Base-by-base conservation (phyloP, 768 basidiomycete genomes). In the Zangia roseola region DNA sequence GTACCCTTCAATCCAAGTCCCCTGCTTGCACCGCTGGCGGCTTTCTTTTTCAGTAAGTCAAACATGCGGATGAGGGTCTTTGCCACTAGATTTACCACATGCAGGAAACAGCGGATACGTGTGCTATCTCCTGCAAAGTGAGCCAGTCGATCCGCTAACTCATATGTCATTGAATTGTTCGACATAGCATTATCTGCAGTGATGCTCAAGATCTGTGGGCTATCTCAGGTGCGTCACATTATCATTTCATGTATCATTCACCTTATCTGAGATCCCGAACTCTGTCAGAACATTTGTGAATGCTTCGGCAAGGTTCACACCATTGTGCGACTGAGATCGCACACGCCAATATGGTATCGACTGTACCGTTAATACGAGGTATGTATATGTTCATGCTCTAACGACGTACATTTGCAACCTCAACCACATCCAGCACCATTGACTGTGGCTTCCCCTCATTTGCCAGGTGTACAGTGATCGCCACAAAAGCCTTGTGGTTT, bases 21-120 rank as follows among this genome's bases (percentile, higher is more conserved):
- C 4, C 30, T 10, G 12, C 28, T 10, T 10, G 10, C 9, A 20
- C 16, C n/a, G n/a, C n/a, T n/a, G n/a, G n/a, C 6, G 6, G 2
- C 25, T 8, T 21, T 12, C 3, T 35, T 19, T 23, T 61, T 59
- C 5, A 54, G 50, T 10, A 67, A 37, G 24, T 76, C 70, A 56
- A 76, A 77, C 42, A 61, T 55, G 0, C 43, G 2, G 0, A 75
- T 28, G 0, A 73, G 19, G 0, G 52, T 57, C 40, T 73, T 71
- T 0, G 69, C 71, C 1, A 71, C 57, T 0, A 78, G 54, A 34
- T 70, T 73, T 2, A 37, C 16, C 1, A 38, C 8, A 10, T 43
- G 48, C 21, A 49, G n/a, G 10, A 49, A 49, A 4, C 17, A 75
- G 17, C 4, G 71, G 0, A 61, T 63, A 0, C 54, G 65, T n/a